phyloP scores from a whole-genome alignment of 2,329 filamentous ascomycete genomes.

The Talaromyces pinophilus region DNA sequence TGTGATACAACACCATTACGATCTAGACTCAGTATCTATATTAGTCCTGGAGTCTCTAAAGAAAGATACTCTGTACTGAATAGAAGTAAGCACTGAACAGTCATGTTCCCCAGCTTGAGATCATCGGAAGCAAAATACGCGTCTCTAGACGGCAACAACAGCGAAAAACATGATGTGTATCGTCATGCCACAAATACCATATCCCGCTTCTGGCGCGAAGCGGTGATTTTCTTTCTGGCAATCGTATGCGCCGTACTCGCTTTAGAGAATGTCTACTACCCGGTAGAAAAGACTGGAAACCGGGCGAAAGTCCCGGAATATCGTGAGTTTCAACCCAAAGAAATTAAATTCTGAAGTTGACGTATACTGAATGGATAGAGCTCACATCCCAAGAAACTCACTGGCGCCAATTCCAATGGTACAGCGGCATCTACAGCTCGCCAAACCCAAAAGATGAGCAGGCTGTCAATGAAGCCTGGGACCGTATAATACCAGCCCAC shows the following conservation, averaged over 20 bases:
- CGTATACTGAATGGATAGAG: not conserved
- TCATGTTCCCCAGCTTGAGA: not conserved
- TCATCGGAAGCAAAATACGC: not conserved
- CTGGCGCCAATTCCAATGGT: not conserved
- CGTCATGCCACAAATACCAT: not conserved
- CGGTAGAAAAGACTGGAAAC: not conserved
- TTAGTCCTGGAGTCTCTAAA: not conserved
- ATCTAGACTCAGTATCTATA: not conserved
- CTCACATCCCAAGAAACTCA: not conserved
- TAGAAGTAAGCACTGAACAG: not conserved
- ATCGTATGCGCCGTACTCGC: not conserved
- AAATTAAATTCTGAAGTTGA: too few relatives aligned
- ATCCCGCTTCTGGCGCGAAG: not conserved
- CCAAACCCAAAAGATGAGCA: not conserved
- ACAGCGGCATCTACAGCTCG: not conserved
- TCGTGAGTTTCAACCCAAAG: not conserved
- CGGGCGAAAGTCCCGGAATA: not conserved
- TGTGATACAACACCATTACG: not conserved
- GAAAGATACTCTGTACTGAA: not conserved
- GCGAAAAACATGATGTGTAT: not conserved
- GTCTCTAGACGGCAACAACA: not conserved
- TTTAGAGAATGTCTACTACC: not conserved
- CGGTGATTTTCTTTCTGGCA: not conserved
- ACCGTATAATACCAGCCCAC: slow-evolving; percentile 31
- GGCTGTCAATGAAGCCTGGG: slow-evolving; percentile 24